Conservation (phyloP, 2,329 filamentous ascomycete genomes). For the Cladosporium phlei region DNA sequence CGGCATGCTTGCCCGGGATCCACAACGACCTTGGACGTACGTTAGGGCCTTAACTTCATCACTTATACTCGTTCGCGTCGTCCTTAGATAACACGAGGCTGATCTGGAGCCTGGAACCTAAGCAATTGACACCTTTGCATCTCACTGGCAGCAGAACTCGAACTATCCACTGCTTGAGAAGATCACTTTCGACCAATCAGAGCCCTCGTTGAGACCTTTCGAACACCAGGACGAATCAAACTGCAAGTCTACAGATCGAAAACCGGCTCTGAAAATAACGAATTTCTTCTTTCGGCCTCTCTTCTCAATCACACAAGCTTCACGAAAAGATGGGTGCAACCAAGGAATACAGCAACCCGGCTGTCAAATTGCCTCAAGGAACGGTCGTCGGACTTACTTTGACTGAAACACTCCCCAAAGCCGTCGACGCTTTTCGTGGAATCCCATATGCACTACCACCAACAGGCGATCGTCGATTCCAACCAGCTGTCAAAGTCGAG, state of each 20-base stretch:
- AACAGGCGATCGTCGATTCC: constrained; percentile 5
- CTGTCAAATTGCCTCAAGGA: background rate
- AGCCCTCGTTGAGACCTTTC: background rate
- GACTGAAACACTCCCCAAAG: background rate
- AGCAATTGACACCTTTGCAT: too few species aligned
- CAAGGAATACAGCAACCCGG: constrained; percentile 1
- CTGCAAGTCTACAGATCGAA: background rate
- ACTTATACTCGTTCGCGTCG: too few species aligned
- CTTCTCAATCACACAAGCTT: background rate
- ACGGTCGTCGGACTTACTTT: constrained; percentile 6
- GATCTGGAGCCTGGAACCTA: too few species aligned
- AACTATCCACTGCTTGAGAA: too few species aligned
- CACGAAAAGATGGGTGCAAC: constrained; percentile 2
- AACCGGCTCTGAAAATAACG: too few species aligned
- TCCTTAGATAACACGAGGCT: too few species aligned
- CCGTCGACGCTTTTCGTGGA: constrained; percentile 5
- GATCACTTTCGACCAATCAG: constrained; percentile 1
- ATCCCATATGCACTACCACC: constrained; percentile 12
- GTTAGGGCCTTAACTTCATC: too few species aligned
- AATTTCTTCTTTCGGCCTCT: too few species aligned
- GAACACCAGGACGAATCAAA: background rate
- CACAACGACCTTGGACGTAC: too few species aligned
- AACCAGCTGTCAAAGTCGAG: constrained; percentile 2
- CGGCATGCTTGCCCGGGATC: too few species aligned
- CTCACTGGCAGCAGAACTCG: too few species aligned